A percentile compares a stretch with the other conserved stretches of the same genome.
phyloP scores from a whole-genome alignment of 306 rosid species.

The Pyrus betulifolia region DNA sequence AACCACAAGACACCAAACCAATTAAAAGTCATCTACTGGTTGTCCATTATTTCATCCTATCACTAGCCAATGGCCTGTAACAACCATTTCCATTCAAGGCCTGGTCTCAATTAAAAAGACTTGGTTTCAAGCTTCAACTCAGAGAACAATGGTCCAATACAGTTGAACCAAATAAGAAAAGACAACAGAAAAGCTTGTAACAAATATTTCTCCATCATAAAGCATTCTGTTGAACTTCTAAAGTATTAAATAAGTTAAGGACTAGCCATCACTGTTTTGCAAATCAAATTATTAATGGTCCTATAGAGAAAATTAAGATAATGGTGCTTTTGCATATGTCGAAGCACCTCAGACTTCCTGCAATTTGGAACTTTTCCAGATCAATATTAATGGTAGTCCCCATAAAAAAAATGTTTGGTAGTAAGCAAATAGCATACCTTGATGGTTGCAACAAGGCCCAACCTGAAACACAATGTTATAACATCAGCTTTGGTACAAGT shows the following conservation, averaged over 20 bases:
- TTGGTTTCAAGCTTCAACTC: not conserved
- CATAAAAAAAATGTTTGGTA: not conserved
- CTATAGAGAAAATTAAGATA: too few relatives aligned
- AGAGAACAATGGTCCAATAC: not conserved
- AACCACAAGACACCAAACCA: not conserved
- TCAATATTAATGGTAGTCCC: not conserved
- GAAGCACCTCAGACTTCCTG: not conserved
- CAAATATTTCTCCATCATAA: not conserved
- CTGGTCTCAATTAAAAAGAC: not conserved
- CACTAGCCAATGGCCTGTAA: not conserved
- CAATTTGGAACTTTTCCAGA: not conserved
- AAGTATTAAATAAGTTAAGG: not conserved
- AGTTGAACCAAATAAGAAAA: not conserved
- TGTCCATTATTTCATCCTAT: not conserved
- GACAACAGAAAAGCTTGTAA: not conserved
- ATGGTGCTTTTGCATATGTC: not conserved
- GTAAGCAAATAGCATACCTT: conserved; percentile 50
- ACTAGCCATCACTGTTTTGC: not conserved
- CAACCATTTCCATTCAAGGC: not conserved
- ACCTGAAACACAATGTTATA: conserved; percentile 53
- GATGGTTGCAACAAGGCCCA: conserved; percentile 94
- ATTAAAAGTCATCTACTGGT: not conserved
- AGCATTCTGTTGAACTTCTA: not conserved
- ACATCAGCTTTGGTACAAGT: conserved; percentile 22
- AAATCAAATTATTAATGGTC: not conserved